phyloP scores from a whole-genome alignment of 805 yeast genomes.

The Myxozyma melibiosi region DNA sequence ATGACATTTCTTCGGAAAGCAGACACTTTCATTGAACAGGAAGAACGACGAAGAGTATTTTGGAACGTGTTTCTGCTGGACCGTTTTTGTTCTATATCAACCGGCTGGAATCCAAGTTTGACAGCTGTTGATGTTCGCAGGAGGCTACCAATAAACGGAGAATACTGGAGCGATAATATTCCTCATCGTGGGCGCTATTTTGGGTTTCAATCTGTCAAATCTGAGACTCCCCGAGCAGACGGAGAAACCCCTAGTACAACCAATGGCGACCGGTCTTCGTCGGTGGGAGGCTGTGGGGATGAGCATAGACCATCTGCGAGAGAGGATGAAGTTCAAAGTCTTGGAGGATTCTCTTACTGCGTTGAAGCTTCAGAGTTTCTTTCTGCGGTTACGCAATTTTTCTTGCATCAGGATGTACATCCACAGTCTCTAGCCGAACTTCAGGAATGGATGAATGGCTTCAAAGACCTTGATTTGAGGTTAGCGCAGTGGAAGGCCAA shows the following conservation, averaged over 20 bases:
- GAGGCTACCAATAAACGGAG: constrained; percentile 13
- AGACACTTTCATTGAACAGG: constrained; percentile 11
- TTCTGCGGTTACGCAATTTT: constrained; percentile 8
- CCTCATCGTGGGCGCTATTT: constrained; percentile 19
- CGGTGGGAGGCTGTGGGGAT: not conserved
- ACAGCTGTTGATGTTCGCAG: constrained; percentile 20
- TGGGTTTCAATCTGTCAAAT: constrained; percentile 8
- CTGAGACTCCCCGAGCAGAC: not conserved
- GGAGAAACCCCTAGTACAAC: not conserved
- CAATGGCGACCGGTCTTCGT: not conserved
- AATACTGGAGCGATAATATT: constrained; percentile 6
- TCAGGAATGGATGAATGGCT: constrained; percentile 19
- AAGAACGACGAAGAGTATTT: constrained; percentile 18
- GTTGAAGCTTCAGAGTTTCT: constrained; percentile 18
- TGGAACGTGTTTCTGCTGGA: constrained; percentile 21
- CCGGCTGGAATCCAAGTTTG: constrained; percentile 25
- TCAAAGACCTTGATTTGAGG: constrained; percentile 20
- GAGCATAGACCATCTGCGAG: not conserved
- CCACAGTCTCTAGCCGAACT: constrained; percentile 5
- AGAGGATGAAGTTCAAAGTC: constrained; percentile 6
- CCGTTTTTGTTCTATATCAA: constrained; percentile 21
- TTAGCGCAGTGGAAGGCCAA: constrained; percentile 16
- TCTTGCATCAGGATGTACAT: constrained; percentile 12
- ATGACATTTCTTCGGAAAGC: constrained; percentile 13
- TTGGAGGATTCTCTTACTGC: constrained; percentile 14